Evolutionary conservation across 495 filamentous ascomycete genomes (phyloP), one percentile per base, ranked within the genome.

Genomic region (Neurospora sp.): DNA sequence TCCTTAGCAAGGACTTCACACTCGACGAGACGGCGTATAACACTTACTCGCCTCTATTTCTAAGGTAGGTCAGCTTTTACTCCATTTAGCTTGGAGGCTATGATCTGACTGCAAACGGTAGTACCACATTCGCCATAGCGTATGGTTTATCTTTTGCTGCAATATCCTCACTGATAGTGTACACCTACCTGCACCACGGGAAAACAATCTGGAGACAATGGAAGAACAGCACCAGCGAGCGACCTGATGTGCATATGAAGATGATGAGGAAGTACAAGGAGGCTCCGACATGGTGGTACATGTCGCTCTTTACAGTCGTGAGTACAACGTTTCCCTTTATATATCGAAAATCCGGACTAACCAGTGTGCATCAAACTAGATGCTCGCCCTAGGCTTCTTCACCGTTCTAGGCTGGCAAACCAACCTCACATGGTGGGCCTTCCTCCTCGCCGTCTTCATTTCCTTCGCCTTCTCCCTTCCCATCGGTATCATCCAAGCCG

Each of bases 131-230:
- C 74, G 85, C 88, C 69, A 78, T 91, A 69, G 86, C 88, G 0
- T 93, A 92, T 71, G 91, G 90, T 0, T 81, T 93, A 1, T 90
- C 90, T 1, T 93, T 93, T 75, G 91, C 91, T 18, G 88, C 91
- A 40, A 87, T 93, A 42, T 83, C 89, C 0, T 88, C 89, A 0
- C 85, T 92, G 39, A 83, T 93, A 61, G 85, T 91, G 6, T 88
- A 92, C 73, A 88, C 89, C 5, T 88, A 85, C 42, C 79, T 93
- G 37, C 88, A 91, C 76, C 86, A 92, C 73, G 86, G 91, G 11
- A 85, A 88, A 71, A 86, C 88, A 61, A 86, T 92, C 20, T 88
- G 87, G 86, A 78, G 80, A 65, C 85, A 86, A 72, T 87, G 87
- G 81, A 83, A 80, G 39, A 89, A 88, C 76, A 90, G 88, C 83